phyloP scores from a whole-genome alignment of 805 yeast species.

The Teunomyces gatunensis region DNA sequence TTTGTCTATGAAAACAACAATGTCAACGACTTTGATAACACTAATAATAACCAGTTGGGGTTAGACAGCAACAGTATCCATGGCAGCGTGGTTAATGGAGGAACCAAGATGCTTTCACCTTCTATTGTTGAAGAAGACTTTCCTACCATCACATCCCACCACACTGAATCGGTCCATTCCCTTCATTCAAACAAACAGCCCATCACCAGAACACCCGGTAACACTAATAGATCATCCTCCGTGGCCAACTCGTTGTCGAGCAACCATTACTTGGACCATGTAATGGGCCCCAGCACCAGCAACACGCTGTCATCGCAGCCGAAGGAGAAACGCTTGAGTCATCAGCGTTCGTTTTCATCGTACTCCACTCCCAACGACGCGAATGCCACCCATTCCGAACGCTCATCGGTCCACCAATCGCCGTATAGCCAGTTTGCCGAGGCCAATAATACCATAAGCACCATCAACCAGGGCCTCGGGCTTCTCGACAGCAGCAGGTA shows the following conservation, averaged over 20 bases:
- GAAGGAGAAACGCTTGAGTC: slow-evolving; percentile 10
- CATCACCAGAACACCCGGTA: background rate
- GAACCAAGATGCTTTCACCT: slow-evolving; percentile 2
- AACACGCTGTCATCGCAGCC: slow-evolving; percentile 2
- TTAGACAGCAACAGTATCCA: slow-evolving; percentile 11
- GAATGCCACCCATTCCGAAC: background rate
- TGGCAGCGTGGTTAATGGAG: slow-evolving; percentile 7
- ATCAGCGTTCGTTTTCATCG: slow-evolving; percentile 13
- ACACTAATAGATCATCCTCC: slow-evolving; percentile 17
- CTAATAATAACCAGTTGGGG: slow-evolving; percentile 5
- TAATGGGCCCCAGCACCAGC: background rate
- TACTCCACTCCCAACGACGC: slow-evolving; percentile 12
- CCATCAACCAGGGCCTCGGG: slow-evolving; percentile 12
- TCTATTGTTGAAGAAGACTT: background rate
- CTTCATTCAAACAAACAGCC: slow-evolving; percentile 17
- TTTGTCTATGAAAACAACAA: slow-evolving; percentile 79
- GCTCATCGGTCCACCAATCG: slow-evolving; percentile 1
- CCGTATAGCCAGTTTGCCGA: slow-evolving; percentile 1
- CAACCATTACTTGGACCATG: slow-evolving; percentile 23
- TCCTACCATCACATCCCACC: background rate
- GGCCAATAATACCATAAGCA: background rate
- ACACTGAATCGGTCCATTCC: slow-evolving; percentile 23
- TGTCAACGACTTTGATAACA: slow-evolving; percentile 21
- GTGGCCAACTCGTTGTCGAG: slow-evolving; percentile 21
- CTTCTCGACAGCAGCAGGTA: slow-evolving; percentile 10